Percentiles rank a stretch among this genome's conserved stretches.
phyloP scores from a whole-genome alignment of 768 basidiomycete species.

The Psilocybe azurescens region DNA sequence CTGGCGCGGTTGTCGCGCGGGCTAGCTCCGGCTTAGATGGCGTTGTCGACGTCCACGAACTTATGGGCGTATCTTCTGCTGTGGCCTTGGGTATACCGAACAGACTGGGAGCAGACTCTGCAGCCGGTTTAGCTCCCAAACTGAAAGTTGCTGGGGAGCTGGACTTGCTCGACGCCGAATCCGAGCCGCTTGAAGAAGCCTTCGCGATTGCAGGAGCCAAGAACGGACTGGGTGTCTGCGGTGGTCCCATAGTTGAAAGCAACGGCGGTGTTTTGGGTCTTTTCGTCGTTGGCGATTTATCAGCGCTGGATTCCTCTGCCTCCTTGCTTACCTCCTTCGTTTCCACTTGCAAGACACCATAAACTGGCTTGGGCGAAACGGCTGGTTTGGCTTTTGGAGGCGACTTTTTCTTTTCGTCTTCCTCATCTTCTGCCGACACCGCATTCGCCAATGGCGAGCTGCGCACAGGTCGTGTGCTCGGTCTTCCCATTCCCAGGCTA shows the following conservation, averaged over 20 bases:
- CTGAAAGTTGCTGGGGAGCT: not conserved
- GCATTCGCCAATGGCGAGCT: constrained; percentile 77
- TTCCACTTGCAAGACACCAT: constrained; percentile 38
- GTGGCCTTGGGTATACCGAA: constrained; percentile 10
- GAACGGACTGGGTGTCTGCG: constrained; percentile 18
- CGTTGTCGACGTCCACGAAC: constrained; percentile 3
- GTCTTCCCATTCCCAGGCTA: constrained; percentile 56
- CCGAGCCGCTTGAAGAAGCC: constrained; percentile 1
- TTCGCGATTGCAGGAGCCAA: constrained; percentile 13
- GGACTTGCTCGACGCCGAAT: not conserved
- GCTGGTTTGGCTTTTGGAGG: constrained; percentile 19
- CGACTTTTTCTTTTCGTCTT: constrained; percentile 38
- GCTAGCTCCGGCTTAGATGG: constrained; percentile 10
- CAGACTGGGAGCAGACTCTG: constrained; percentile 17
- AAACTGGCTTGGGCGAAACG: constrained; percentile 44
- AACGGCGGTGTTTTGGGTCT: constrained; percentile 58
- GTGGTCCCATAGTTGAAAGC: constrained; percentile 35
- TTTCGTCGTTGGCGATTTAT: constrained; percentile 25
- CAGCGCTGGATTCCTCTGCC: not conserved
- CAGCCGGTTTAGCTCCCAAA: constrained; percentile 12
- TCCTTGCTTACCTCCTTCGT: constrained; percentile 24
- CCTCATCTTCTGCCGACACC: constrained; percentile 50
- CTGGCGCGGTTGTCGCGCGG: constrained; percentile 16
- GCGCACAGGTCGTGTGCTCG: constrained; percentile 68
- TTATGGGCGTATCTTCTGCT: not conserved